Base-by-base conservation (phyloP, 495 filamentous ascomycete species). In the Xylaria venustula region DNA sequence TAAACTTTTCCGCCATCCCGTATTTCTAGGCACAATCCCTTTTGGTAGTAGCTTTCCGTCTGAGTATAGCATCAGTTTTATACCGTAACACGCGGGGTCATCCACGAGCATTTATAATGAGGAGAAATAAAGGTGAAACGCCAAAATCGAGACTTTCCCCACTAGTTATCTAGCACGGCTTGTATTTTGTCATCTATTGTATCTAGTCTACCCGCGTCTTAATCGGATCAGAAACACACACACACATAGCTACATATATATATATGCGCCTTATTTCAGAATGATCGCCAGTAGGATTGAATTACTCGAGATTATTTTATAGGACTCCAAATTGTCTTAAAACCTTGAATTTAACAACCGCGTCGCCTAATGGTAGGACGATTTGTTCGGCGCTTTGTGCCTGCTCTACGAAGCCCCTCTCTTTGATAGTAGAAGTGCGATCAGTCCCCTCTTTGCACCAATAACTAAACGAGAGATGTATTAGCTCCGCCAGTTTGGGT, bases 341-440 rank as follows among this genome's bases (percentile, higher is more conserved):
- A 40, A 71, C 76, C 50, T 67, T 71, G 55, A 92, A 72, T 71
- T 88, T 90, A 52, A 65, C 65, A 7, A 90, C 73, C 1, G 80
- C 87, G 62, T 89, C 87, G 30, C 89, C 82, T 23, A 91, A 75
- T 20, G 85, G 82, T n/a, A 92, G 73, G 74, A 89, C 79, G 15
- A 83, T 80, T 71, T 91, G 89, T 17, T 82, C 87, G 15, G 81
- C 77, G n/a, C 81, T 83, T 61, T 54, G 50, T n/a, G 50, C 34
- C 50, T 61, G 54, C 58, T 61, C 58, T 5, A 50, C 58, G 46
- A 89, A 85, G 65, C 92, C 89, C 49, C 89, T 79, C 71, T 89
- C 89, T 28, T 89, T 80, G 57, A 92, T 86, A 61, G 90, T 92
- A 46, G 91, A 86, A 1, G 81, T 77, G 37, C 84, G 77, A 1